Evolutionary conservation across 148 eudicot genomes (phyloP).

Genomic region (Arbutus unedo): DNA sequence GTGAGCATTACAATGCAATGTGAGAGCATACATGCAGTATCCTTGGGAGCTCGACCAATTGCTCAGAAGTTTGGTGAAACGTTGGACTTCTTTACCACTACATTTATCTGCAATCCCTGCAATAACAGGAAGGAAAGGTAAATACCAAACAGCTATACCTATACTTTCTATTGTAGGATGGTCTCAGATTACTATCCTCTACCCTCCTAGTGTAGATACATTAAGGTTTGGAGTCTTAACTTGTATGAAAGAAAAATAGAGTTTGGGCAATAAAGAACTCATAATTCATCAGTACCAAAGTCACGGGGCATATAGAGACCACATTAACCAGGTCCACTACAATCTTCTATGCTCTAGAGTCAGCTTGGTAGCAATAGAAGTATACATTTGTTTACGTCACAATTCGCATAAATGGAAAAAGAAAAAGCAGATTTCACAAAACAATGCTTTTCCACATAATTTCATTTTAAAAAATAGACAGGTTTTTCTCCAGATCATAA

Average conservation of each 20-base stretch:
- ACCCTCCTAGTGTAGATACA: background rate
- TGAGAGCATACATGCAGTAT: slow-evolving; percentile 49
- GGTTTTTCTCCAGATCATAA: background rate
- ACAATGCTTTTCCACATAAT: background rate
- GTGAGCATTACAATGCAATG: background rate
- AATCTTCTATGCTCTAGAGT: no score
- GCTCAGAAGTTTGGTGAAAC: slow-evolving; percentile 36
- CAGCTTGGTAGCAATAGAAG: no score
- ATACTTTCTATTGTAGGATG: background rate
- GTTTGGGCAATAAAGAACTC: background rate
- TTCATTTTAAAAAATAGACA: background rate
- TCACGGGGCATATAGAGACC: no score
- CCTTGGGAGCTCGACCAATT: slow-evolving; percentile 54
- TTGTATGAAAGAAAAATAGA: background rate
- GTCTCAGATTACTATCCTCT: background rate
- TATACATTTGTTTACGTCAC: background rate
- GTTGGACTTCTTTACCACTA: slow-evolving; percentile 25
- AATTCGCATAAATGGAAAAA: background rate
- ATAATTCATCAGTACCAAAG: background rate
- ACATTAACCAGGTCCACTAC: no score
- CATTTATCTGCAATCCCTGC: slow-evolving; percentile 55
- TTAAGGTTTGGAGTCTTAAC: background rate
- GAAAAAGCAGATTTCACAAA: background rate
- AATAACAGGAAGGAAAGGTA: slow-evolving; percentile 8
- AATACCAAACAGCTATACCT: background rate